phyloP scores from a whole-genome alignment of 345 rosid species.

The Gynandropsis gynandra region DNA sequence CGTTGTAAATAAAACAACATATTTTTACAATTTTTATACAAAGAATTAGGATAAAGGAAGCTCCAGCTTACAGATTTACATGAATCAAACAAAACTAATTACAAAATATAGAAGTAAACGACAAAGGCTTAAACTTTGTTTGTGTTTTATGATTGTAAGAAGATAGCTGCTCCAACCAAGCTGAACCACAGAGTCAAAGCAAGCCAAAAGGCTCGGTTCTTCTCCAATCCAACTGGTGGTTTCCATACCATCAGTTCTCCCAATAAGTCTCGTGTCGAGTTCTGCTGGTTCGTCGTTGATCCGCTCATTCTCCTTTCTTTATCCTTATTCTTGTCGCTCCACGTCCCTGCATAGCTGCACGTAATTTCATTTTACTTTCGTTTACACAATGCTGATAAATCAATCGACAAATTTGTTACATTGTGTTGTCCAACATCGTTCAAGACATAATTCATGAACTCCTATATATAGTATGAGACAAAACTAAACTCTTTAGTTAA shows the following conservation, averaged over 20 bases:
- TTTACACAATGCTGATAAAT: too few species aligned
- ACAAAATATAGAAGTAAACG: background rate
- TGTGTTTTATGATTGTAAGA: constrained; percentile 50
- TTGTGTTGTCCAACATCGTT: background rate
- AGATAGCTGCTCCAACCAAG: constrained; percentile 79
- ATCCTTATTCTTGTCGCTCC: constrained; percentile 75
- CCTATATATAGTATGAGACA: too few species aligned
- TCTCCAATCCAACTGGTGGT: constrained; percentile 60
- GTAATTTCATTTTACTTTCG: too few species aligned
- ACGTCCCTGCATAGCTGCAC: constrained; percentile 79
- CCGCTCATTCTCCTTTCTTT: constrained; percentile 38
- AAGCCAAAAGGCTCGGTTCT: constrained; percentile 63
- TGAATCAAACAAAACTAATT: constrained; percentile 6
- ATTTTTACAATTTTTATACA: too few species aligned
- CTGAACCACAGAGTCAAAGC: constrained; percentile 73
- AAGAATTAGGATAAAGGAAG: too few species aligned
- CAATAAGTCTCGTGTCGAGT: constrained; percentile 54
- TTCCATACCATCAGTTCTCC: constrained; percentile 78
- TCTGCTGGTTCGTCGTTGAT: constrained; percentile 58
- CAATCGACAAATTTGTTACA: background rate
- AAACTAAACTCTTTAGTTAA: too few species aligned
- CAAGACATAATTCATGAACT: too few species aligned
- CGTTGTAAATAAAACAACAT: too few species aligned
- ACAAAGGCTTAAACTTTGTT: background rate
- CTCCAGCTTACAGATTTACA: constrained; percentile 11